Evolutionary conservation across 805 yeast genomes (phyloP), one percentile per base, ranked within the genome.

Genomic region (Candida piceae): DNA sequence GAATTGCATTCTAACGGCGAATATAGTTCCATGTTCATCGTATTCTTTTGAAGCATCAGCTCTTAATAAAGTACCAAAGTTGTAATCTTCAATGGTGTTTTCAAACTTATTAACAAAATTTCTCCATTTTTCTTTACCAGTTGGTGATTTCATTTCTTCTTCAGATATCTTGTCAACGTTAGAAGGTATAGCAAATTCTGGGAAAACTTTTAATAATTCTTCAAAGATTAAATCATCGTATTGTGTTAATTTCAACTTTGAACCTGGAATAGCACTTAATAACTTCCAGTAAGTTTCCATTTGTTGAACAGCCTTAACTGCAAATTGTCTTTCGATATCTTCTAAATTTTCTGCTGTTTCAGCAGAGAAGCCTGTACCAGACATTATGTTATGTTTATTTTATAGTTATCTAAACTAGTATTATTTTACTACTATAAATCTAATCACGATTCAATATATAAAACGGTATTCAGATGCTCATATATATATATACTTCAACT

Each of bases 261-360:
- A 74, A n/a, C 95, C 97, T 43, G 82, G 79, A 39, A 88, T 66
- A 49, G 77, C 76, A 40, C 74, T 73, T 38, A 93, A 64, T 40
- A 93, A 62, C 32, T 72, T 70, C 96, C 96, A 93, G 73, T 90
- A 93, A 1, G 96, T 81, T 57, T 87, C 95, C 40, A 95, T 93
- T 61, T 93, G 97, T 62, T 76, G 80, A 13, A 93, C 98, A 5
- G 97, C 98, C 64, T 84, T 86, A 41, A 93, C 98, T 29, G 98
- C 97, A 57, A 93, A 93, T 67, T 93, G 97, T 72, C 79, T 87
- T 64, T 93, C 98, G 55, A 93, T 87, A 53, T 87, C 95, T 64
- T 90, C 97, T 52, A 86, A 70, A 68, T 93, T 93, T 44, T 93
- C 96, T 31, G 98, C 97, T 41, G 71, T 74, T 55, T 93, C 96